Percentiles rank a stretch among this genome's conserved stretches.
phyloP scores from a whole-genome alignment of 805 yeast genomes.

The Candida broadrunensis region DNA sequence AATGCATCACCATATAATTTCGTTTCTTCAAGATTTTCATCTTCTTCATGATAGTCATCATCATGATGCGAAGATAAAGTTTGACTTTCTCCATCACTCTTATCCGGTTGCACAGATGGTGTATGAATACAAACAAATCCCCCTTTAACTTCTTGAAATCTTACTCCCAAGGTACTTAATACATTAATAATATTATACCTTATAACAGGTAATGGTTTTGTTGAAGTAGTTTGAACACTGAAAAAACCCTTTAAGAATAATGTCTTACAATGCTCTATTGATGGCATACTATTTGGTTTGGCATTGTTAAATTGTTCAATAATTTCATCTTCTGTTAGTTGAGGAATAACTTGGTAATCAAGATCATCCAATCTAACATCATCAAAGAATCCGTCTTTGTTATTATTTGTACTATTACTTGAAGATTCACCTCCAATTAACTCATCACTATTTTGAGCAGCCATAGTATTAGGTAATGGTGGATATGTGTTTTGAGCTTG shows the following conservation, averaged over 20 bases:
- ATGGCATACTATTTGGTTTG: conserved; percentile 80
- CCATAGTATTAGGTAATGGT: conserved; percentile 43
- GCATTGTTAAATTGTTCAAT: conserved; percentile 49
- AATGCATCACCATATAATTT: conserved; percentile 40
- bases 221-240: conserved; percentile 91
- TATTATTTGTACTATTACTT: conserved; percentile 10
- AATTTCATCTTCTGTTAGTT: conserved; percentile 38
- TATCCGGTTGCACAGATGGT: conserved; percentile 36
- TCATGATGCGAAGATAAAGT: conserved; percentile 4
- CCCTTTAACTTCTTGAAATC: conserved; percentile 86
- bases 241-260: conserved; percentile 90
- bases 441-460: conserved; percentile 45
- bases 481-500: conserved; percentile 28
- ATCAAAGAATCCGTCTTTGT: conserved; percentile 58
- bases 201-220: conserved; percentile 85
- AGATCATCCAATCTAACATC: conserved; percentile 47
- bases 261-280: conserved; percentile 90
- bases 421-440: conserved; percentile 12
- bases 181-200: conserved; percentile 80
- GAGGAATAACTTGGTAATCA: conserved; percentile 30
- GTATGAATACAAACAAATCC: conserved; percentile 84
- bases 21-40: conserved; percentile 26
- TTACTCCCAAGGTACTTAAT: conserved; percentile 71
- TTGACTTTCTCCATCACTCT: conserved; percentile 2
- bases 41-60: conserved; percentile 16